These are phyloP conservation scores for Fusarium zealandicum DNA, from an alignment of 2,329 filamentous ascomycete species.

Conservation along the genomic window DNA sequence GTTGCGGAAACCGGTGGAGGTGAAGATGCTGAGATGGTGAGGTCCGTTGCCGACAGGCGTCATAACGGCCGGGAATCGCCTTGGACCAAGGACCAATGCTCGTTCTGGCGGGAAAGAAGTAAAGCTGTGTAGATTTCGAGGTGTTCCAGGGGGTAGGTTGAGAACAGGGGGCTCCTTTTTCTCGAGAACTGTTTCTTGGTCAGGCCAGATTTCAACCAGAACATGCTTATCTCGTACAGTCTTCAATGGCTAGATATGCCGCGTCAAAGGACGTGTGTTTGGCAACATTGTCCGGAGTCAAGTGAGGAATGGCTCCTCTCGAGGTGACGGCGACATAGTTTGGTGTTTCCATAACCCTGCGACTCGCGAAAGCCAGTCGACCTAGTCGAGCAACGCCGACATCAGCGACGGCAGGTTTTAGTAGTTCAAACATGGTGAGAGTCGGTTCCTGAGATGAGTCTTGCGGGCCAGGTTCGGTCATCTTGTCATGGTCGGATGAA, in stretches of 20 bases:
- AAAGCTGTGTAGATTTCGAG: conserved; percentile 75
- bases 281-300: conserved; percentile 82
- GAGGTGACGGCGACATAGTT: conserved; percentile 83
- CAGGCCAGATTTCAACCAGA: neutral
- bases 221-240: conserved; percentile 70
- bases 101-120: conserved; percentile 72
- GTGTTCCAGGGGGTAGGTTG: conserved; percentile 49
- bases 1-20: conserved; percentile 83
- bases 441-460: conserved; percentile 28
- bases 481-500: conserved; percentile 36
- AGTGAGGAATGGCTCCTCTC: conserved; percentile 83
- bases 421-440: conserved; percentile 54
- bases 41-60: conserved; percentile 76
- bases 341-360: conserved; percentile 78
- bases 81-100: conserved; percentile 76
- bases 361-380: conserved; percentile 65
- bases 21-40: conserved; percentile 77
- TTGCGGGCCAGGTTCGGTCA: conserved; percentile 38
- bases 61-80: conserved; percentile 77
- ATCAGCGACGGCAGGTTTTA: conserved; percentile 51
- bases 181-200: conserved; percentile 60
- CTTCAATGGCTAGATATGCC: conserved; percentile 85
- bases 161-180: conserved; percentile 59
- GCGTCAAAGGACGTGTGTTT: conserved; percentile 71
- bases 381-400: conserved; percentile 69